Base-by-base conservation (phyloP, 164 flowering plant species). In the Stephania cephalantha region DNA sequence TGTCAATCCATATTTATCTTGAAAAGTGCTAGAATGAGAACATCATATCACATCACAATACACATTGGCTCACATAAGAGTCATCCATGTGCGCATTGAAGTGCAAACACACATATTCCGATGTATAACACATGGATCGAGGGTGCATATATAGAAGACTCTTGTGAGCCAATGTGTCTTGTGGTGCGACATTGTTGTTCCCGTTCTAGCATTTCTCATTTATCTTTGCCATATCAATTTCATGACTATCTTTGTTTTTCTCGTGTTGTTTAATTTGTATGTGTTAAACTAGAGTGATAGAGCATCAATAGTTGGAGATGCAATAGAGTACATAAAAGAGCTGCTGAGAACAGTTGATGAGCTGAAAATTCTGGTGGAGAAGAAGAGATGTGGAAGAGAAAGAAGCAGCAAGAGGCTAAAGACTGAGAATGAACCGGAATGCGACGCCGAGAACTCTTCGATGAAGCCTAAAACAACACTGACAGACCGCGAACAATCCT, bases 251-350 rank as follows among this genome's bases (percentile, higher is more conserved):
- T 68, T 75, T 61, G 15, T 20, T 42, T 30, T 69, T 31, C 4
- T 67, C 13, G 71, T 35, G 42, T 35, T 35, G 42, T 35, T 25
- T 25, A 25, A 25, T 25, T 35, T 35, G 42, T 35, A 35, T 35
- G 42, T 35, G 42, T 35, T 9, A 69, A 71, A 1, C 9, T 58
- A 94, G 99, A 66, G 15, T 74, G 98, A 96, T 77, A 88, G 98
- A 85, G 99, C 99, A 13, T 88, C 97, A 4, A 72, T 94, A 0
- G 93, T 96, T 10, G 89, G 84, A 12, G 97, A 96, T 75, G 98
- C 98, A 1, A 96, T 88, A n/a, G 87, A 86, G 0, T 90, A 94
- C 87, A 94, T 96, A 72, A 85, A 88, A 35, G 98, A 92, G 85
- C 90, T 96, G 15, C 82, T 84, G 9, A 85, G 94, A 73, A 85